A percentile compares a stretch with the other conserved stretches of the same genome.
Evolutionary conservation across 1,284 basidiomycete genomes (phyloP).

Genomic region (Kalmanozyma brasiliensis): DNA sequence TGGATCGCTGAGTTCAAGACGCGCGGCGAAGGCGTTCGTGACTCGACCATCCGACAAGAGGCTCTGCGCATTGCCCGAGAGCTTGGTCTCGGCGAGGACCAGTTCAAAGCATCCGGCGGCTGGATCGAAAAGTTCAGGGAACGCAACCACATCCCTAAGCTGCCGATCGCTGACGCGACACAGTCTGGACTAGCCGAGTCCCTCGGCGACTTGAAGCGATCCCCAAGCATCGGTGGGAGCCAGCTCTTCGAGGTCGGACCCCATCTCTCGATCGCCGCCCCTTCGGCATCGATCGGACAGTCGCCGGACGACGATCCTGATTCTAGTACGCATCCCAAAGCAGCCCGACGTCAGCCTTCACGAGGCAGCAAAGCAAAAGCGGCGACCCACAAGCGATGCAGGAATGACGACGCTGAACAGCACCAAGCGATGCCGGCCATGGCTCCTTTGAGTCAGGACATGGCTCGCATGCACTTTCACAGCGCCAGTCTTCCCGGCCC

Average conservation of each 20-base stretch:
- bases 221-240: constrained; percentile 1
- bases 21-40: constrained; percentile 74
- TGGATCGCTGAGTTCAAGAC: constrained; percentile 75
- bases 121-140: constrained; percentile 93
- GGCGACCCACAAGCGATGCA: constrained; percentile 32
- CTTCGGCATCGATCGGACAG: background rate
- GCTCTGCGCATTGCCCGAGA: constrained; percentile 77
- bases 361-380: constrained; percentile 16
- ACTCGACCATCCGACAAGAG: constrained; percentile 77
- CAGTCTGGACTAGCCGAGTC: constrained; percentile 2
- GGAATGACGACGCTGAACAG: constrained; percentile 15
- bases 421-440: constrained; percentile 18
- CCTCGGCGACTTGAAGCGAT: too few species aligned
- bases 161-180: constrained; percentile 1
- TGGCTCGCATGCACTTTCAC: constrained; percentile 43
- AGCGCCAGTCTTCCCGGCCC: background rate
- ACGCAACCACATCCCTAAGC: constrained; percentile 77
- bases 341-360: constrained; percentile 18
- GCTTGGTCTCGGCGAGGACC: constrained; percentile 74
- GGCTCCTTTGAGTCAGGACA: constrained; percentile 40
- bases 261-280: background rate
- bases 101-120: constrained; percentile 87
- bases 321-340: background rate
- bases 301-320: background rate
- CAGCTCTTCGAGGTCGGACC: too few species aligned